Percentiles rank a stretch among this genome's conserved stretches.
Evolutionary conservation across 2,329 filamentous ascomycete genomes (phyloP).

Genomic region (Colletotrichum chrysophilum): DNA sequence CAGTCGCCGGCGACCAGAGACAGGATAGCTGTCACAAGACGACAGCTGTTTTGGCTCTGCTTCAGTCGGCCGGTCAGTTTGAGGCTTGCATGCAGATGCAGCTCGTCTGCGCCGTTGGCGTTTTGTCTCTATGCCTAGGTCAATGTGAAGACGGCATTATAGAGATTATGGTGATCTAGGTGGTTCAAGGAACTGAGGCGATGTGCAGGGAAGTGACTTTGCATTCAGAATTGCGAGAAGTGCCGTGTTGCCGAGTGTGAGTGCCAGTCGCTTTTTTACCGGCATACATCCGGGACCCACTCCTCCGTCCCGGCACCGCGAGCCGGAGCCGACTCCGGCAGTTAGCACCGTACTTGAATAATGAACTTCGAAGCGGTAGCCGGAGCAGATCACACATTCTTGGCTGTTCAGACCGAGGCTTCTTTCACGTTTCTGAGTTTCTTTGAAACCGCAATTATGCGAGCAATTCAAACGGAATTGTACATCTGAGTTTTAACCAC

Average conservation of each 20-base stretch:
- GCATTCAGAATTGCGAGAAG: neutral
- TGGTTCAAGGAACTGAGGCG: neutral
- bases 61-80: neutral
- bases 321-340: neutral
- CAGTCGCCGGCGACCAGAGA: neutral
- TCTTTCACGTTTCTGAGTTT: no score
- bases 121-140: neutral
- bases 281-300: neutral
- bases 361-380: no score
- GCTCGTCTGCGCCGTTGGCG: neutral
- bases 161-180: neutral
- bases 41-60: neutral
- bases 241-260: neutral
- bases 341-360: neutral
- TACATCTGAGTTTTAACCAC: no score
- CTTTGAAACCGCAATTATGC: no score
- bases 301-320: neutral
- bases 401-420: no score
- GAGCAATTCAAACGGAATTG: no score
- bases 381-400: no score
- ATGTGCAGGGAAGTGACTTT: neutral
- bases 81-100: neutral
- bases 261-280: neutral
- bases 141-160: fast-evolving
- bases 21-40: neutral